Conservation (phyloP, 208 protist species). For the Leishmania martiniquensis region DNA sequence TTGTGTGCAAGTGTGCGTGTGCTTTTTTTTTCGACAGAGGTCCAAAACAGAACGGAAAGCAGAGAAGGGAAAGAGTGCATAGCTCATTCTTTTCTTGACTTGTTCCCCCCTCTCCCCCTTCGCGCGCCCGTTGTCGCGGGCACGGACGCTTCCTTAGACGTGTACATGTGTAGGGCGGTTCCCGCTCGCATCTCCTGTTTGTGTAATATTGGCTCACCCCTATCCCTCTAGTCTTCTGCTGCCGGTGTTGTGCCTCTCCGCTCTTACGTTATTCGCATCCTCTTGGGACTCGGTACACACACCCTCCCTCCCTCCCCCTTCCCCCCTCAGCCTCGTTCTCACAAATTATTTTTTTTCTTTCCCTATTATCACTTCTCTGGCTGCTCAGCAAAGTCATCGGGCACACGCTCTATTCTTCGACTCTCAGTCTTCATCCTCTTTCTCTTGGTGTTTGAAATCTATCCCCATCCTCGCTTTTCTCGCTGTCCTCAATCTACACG, state of each 20-base stretch:
- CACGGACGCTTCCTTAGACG: neutral
- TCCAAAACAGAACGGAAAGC: too few relatives aligned
- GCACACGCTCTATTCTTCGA: neutral
- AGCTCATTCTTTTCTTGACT: neutral
- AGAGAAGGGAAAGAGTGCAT: neutral
- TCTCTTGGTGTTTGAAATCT: neutral
- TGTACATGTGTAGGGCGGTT: neutral
- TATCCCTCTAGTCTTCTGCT: neutral
- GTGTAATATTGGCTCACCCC: neutral
- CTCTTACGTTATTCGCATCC: neutral
- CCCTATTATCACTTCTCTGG: neutral
- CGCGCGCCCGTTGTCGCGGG: neutral
- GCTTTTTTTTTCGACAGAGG: too few relatives aligned
- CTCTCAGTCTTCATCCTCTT: neutral
- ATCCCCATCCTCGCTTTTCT: neutral
- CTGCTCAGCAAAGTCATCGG: neutral
- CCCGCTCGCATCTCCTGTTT: neutral
- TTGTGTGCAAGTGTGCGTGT: neutral
- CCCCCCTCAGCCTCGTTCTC: neutral
- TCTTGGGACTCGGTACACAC: neutral
- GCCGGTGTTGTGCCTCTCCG: neutral
- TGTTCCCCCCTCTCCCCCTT: neutral
- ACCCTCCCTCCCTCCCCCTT: neutral
- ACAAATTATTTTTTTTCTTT: neutral
- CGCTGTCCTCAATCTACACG: neutral